phyloP scores from a whole-genome alignment of 306 rosid species.

The Crotalaria pallida region DNA sequence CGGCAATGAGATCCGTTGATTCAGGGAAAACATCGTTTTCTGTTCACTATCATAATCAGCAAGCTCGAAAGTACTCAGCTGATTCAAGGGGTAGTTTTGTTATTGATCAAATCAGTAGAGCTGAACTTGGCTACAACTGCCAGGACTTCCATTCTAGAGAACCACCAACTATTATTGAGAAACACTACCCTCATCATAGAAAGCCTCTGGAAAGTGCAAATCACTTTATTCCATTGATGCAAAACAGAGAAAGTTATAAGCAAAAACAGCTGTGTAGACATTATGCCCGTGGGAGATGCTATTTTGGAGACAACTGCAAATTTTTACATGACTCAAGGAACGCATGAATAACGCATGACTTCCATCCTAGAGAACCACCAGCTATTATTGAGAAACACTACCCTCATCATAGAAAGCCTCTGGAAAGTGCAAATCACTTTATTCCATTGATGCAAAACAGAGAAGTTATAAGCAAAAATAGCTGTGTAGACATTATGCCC shows the following conservation, averaged over 20 bases:
- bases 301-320: constrained; percentile 65
- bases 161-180: neutral
- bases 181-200: constrained; percentile 6
- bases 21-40: neutral
- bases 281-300: constrained; percentile 59
- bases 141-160: constrained; percentile 1
- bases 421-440: constrained; percentile 18
- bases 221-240: neutral
- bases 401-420: constrained; percentile 30
- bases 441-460: neutral
- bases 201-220: constrained; percentile 32
- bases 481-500: constrained; percentile 49
- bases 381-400: neutral
- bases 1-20: neutral
- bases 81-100: neutral
- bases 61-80: neutral
- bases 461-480: constrained; percentile 32
- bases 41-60: constrained; percentile 14
- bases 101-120: neutral
- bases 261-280: constrained; percentile 48
- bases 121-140: neutral
- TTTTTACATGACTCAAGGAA: constrained; percentile 43
- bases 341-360: constrained; percentile 3
- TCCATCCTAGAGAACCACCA: neutral
- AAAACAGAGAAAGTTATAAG: constrained; percentile 7